These are phyloP conservation scores for Fusarium sp. DNA, from an alignment of 2,329 filamentous ascomycete genomes.

Conservation along the genomic window DNA sequence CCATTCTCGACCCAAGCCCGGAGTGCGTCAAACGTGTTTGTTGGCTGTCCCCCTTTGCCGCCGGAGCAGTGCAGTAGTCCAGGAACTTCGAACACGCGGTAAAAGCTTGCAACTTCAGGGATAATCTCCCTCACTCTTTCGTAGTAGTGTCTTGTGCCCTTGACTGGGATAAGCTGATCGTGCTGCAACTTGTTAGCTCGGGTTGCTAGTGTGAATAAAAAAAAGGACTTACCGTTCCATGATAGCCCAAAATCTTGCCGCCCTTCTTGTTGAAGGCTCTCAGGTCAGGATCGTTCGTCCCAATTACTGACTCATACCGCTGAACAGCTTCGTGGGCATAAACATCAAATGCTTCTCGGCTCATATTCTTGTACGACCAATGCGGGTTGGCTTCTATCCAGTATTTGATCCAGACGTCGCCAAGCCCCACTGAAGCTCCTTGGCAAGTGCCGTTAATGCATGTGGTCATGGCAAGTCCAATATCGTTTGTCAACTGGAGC, in stretches of 20 bases:
- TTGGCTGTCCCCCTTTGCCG: constrained; percentile 38
- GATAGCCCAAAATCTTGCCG: constrained; percentile 26
- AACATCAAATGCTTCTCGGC: not conserved
- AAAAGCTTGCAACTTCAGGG: constrained; percentile 43
- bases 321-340: not conserved
- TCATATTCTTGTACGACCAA: not conserved
- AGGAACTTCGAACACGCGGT: constrained; percentile 48
- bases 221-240: constrained; percentile 12
- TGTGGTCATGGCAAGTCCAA: not conserved
- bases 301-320: not conserved
- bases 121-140: constrained; percentile 26
- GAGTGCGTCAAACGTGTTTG: constrained; percentile 38
- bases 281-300: constrained; percentile 10
- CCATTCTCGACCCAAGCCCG: constrained; percentile 48
- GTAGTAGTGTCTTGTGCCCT: constrained; percentile 44
- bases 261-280: constrained; percentile 19
- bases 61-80: constrained; percentile 49
- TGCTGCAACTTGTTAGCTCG: constrained; percentile 9
- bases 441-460: not conserved
- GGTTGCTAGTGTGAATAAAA: not conserved
- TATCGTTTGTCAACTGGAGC: not conserved
- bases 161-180: constrained; percentile 29
- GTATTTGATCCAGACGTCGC: not conserved
- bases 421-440: not conserved
- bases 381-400: not conserved